Evolutionary conservation across 2,329 filamentous ascomycete species (phyloP).

Genomic region (Diplocarpon rosae): DNA sequence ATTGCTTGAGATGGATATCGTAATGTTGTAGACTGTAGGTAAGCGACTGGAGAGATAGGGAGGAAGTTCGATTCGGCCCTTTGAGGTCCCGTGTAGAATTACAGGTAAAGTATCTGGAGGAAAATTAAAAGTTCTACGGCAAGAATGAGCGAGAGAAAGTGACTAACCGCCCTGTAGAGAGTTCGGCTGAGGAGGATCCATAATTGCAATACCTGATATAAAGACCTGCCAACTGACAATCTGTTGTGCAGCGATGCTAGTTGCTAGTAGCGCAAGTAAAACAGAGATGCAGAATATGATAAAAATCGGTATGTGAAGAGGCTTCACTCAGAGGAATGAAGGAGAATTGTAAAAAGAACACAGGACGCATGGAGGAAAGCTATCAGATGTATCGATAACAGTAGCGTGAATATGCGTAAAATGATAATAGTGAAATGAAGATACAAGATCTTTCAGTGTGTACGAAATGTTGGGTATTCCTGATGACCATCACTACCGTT

Average conservation of each 20-base stretch:
- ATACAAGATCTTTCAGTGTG: slow-evolving; percentile 1
- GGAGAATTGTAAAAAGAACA: slow-evolving; percentile 10
- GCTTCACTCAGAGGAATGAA: slow-evolving; percentile 3
- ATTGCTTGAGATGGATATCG: no score
- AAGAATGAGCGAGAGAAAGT: no score
- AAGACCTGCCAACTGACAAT: slow-evolving; percentile 55
- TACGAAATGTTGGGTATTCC: slow-evolving; percentile 8
- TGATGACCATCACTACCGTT: background rate
- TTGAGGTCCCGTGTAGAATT: no score
- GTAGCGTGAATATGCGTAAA: slow-evolving; percentile 13
- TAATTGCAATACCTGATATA: slow-evolving; percentile 56
- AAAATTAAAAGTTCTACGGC: no score
- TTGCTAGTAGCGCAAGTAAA: slow-evolving; percentile 11
- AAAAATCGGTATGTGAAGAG: slow-evolving; percentile 9
- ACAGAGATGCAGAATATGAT: slow-evolving; percentile 11
- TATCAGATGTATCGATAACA: slow-evolving; percentile 5
- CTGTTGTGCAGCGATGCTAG: slow-evolving; percentile 34
- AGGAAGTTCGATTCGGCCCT: no score
- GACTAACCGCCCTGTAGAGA: no score
- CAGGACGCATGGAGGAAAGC: slow-evolving; percentile 9
- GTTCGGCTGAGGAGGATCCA: slow-evolving; percentile 52
- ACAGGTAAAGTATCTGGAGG: no score
- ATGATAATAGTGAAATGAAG: slow-evolving; percentile 26
- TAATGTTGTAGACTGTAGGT: no score
- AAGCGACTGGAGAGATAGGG: no score